Conservation (phyloP, 257 asterid species). For the Galeopsis tetrahit region DNA sequence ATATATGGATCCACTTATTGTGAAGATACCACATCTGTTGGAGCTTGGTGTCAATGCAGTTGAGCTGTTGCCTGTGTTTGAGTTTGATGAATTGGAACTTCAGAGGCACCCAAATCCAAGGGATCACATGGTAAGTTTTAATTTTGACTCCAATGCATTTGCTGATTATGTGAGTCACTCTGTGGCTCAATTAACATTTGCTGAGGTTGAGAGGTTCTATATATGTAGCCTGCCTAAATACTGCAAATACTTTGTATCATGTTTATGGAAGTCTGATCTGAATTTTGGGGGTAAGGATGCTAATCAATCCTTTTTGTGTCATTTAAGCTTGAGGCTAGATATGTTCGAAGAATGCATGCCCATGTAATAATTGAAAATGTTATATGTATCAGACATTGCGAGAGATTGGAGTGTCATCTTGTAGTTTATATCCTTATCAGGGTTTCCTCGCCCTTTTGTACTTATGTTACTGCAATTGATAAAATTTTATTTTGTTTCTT, state of each 20-base stretch:
- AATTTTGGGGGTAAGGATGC: constrained; percentile 13
- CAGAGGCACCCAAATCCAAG: constrained; percentile 92
- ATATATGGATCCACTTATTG: constrained; percentile 35
- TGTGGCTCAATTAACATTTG: constrained; percentile 21
- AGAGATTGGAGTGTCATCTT: neutral
- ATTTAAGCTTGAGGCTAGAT: constrained; percentile 6
- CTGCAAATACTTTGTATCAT: constrained; percentile 12
- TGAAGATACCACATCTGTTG: constrained; percentile 91
- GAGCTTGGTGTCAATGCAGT: constrained; percentile 97
- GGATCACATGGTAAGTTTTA: constrained; percentile 83
- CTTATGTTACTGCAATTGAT: neutral
- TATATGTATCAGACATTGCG: neutral
- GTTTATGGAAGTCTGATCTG: constrained; percentile 11
- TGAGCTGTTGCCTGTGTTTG: constrained; percentile 89
- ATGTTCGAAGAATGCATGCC: neutral
- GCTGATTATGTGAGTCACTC: constrained; percentile 3
- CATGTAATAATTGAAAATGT: constrained; percentile 7
- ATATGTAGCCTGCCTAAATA: constrained; percentile 24
- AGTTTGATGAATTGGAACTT: constrained; percentile 94
- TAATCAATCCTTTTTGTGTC: neutral
- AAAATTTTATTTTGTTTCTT: neutral
- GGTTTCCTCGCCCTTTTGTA: neutral
- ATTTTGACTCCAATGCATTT: constrained; percentile 1
- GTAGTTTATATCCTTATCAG: neutral
- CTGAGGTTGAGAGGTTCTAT: constrained; percentile 27